Conservation (phyloP, 306 rosid species). For the Vigna angularis region DNA sequence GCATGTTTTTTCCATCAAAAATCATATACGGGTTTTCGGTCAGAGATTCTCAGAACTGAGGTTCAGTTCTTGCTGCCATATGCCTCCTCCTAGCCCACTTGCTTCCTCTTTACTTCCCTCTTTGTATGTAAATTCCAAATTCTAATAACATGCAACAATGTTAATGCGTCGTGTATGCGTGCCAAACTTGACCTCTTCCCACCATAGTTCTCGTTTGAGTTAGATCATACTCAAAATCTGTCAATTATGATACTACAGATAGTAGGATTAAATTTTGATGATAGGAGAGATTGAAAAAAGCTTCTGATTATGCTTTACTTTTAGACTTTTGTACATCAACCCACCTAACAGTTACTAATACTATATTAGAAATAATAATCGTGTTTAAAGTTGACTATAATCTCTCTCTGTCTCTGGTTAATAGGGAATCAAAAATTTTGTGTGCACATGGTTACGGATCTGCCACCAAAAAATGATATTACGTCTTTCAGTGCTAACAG, state of each 20-base stretch:
- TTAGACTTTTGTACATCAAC: not conserved
- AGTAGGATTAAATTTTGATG: no score
- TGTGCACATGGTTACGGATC: conserved; percentile 42
- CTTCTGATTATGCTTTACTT: not conserved
- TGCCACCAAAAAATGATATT: conserved; percentile 40
- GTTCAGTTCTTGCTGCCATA: conserved; percentile 43
- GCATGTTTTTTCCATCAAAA: not conserved
- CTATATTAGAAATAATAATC: not conserved
- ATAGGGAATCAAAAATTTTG: conserved; percentile 35
- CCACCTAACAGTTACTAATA: not conserved
- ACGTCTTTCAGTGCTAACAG: conserved; percentile 41
- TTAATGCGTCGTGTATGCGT: conserved; percentile 5
- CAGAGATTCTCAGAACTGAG: conserved; percentile 9
- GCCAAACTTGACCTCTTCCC: conserved; percentile 32
- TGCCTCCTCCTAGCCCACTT: conserved; percentile 43
- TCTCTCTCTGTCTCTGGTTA: not conserved
- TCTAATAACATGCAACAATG: conserved; percentile 1
- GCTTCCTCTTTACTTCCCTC: conserved; percentile 21
- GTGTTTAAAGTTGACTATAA: conserved; percentile 18
- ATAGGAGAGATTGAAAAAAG: no score
- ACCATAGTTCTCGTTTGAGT: conserved; percentile 33
- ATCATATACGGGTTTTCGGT: conserved; percentile 1
- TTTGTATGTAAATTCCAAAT: not conserved
- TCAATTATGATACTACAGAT: no score
- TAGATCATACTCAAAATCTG: conserved; percentile 29